Base-by-base conservation (phyloP, 2,329 filamentous ascomycete genomes). In the Trichoderma hamatum region DNA sequence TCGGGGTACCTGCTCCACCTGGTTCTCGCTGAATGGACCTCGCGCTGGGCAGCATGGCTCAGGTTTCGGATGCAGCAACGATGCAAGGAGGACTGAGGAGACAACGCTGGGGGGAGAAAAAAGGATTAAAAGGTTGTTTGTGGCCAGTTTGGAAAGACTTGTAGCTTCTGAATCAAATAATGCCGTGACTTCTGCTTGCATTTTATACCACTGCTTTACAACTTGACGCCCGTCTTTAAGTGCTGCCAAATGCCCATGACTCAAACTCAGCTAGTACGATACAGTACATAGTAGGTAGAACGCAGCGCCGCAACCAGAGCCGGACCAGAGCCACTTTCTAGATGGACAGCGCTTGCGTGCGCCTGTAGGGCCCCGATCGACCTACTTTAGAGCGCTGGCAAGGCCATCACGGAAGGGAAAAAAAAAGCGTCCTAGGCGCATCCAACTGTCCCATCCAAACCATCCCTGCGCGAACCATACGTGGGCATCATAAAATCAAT, bases 381-480 rank as follows among this genome's bases (percentile, higher is more conserved):
- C 63, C 52, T 56, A 66, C 28, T 51, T 67, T 67, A 67, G 63
- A 61, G 56, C 26, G 26, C 28, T 19, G 30, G 64, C 26, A 39
- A 67, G 67, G 46, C 67, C 67, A 66, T 69, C 60, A 65, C 67
- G 58, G 60, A 36, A 60, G 63, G 30, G 19, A 58, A 65, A 67
- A 67, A 67, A 69, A 69, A 67, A 69, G 68, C 55, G 63, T 69
- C 68, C 55, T 61, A 58, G 68, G 68, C 68, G 68, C 68, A 70
- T 67, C 56, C 67, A 55, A 30, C 67, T 32, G 28, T 46, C 46
- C 51, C 62, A 65, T 65, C 62, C 46, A 43, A 43, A 43, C 16
- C 68, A 69, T 70, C 69, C 64, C 56, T 69, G 61, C 62, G 62
- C 58, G 56, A 63, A 52, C 62, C 26, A 28, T 46, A n/a, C 39